These are phyloP conservation scores for Hypsizygus ulmarius DNA, from an alignment of 1,284 basidiomycete genomes.

Conservation along the genomic window DNA sequence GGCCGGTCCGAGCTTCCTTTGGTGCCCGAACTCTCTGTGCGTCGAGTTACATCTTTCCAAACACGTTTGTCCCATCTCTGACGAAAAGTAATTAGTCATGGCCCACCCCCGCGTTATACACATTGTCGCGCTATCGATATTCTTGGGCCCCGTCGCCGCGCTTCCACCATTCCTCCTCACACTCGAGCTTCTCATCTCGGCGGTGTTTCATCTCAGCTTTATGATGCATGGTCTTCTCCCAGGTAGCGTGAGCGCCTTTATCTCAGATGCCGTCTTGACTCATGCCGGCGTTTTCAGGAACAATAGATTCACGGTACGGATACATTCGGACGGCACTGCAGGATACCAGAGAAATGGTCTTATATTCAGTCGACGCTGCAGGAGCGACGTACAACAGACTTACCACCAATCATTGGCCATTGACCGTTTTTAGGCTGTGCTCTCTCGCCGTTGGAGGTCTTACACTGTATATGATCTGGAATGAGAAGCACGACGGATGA, in stretches of 20 bases:
- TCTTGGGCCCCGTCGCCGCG: conserved; percentile 40
- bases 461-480: conserved; percentile 29
- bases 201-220: conserved; percentile 31
- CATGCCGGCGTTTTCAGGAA: conserved; percentile 19
- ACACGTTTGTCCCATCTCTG: neutral
- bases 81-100: conserved; percentile 19
- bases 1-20: conserved; percentile 24
- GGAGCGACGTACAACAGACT: conserved; percentile 36
- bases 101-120: conserved; percentile 27
- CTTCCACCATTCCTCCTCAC: conserved; percentile 36
- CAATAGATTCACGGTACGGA: conserved; percentile 30
- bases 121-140: conserved; percentile 34
- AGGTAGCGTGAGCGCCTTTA: conserved; percentile 19
- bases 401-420: conserved; percentile 32
- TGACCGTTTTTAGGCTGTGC: conserved; percentile 32
- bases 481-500: conserved; percentile 5
- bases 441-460: conserved; percentile 28
- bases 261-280: neutral
- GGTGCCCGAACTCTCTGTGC: conserved; percentile 23
- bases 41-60: conserved; percentile 8
- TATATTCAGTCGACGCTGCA: conserved; percentile 33
- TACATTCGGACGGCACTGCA: conserved; percentile 29
- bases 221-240: conserved; percentile 33
- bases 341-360: conserved; percentile 33
- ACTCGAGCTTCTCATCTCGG: conserved; percentile 33